Percentiles rank a stretch among this genome's conserved stretches.
Conservation (phyloP, 2,329 filamentous ascomycete genomes). For the Geosmithia morbida region DNA sequence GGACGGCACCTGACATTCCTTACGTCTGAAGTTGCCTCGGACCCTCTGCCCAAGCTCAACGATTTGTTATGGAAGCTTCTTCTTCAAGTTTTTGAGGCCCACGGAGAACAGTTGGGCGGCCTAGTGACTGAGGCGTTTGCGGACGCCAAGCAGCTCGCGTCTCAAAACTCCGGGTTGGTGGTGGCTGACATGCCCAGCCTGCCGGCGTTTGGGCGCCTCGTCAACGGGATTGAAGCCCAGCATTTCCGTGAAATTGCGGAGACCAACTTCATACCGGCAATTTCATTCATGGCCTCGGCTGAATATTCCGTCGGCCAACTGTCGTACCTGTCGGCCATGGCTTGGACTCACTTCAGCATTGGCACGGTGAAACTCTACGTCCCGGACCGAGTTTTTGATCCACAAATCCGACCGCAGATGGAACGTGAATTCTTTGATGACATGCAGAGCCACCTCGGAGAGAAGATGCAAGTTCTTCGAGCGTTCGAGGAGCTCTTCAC, state of each 20-base stretch:
- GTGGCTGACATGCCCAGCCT: not conserved
- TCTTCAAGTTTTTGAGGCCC: slow-evolving; percentile 22
- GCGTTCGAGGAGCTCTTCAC: slow-evolving; percentile 54
- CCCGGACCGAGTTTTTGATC: slow-evolving; percentile 77
- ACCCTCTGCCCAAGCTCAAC: slow-evolving; percentile 34
- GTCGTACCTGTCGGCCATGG: slow-evolving; percentile 28
- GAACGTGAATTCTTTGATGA: slow-evolving; percentile 44
- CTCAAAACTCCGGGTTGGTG: not conserved
- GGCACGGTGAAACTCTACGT: slow-evolving; percentile 68
- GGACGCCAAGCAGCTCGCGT: slow-evolving; percentile 7
- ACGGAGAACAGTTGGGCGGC: slow-evolving; percentile 16
- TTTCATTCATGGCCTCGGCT: slow-evolving; percentile 24
- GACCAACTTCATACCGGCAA: slow-evolving; percentile 29
- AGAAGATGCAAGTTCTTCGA: slow-evolving; percentile 44
- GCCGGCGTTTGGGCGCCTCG: slow-evolving; percentile 4
- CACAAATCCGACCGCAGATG: slow-evolving; percentile 50
- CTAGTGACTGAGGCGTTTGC: slow-evolving; percentile 12
- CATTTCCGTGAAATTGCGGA: slow-evolving; percentile 22
- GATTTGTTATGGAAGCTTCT: slow-evolving; percentile 31
- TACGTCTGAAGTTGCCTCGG: slow-evolving; percentile 30
- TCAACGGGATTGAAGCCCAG: slow-evolving; percentile 11
- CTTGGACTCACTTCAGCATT: slow-evolving; percentile 65
- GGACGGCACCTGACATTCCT: slow-evolving; percentile 38
- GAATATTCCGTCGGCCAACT: slow-evolving; percentile 6
- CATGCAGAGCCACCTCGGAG: slow-evolving; percentile 37